Evolutionary conservation across 768 basidiomycete species (phyloP), one percentile per base, ranked within the genome.

Genomic region (Tricholoma sp.): DNA sequence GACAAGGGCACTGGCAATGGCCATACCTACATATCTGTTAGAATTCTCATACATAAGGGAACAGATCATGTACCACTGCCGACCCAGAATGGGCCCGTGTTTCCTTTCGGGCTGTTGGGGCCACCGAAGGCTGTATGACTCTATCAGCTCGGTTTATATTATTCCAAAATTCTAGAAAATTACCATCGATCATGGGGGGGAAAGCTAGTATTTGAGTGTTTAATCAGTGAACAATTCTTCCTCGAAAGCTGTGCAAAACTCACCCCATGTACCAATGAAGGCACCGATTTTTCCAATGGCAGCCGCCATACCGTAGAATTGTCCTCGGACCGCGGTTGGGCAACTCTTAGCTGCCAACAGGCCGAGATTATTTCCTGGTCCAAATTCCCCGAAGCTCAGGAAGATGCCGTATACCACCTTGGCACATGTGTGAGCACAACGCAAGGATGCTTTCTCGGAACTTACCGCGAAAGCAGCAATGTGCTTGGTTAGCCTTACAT

Each of bases 391-490:
- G 55, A 94, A 87, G 65, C 83, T 85, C 64, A 95, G 67, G 81
- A 97, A 97, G 50, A 97, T 83, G 12, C 94, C 95, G 64, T 97
- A 96, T 7, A 97, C 74, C 32, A 95, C 84, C 83, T 85, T 56
- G 45, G 39, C 19, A 39, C 7, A 50, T 6, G 18, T 22, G 54
- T 58, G 19, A 52, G 32, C 46, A 63, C 57, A 46, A 16, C 16
- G 6, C 8, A n/a, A 21, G 1, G 41, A 57, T 6, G 19, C 5
- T 24, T 18, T 14, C 14, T 47, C 24, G 14, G 18, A 24, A 71
- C 81, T 62, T 60, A 86, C 86, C 29, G 89, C 87, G 59, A 91
- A 94, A 6, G 77, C 90, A n/a, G 72, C 89, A 52, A 92, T 78
- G 59, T 90, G 77, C 3, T 74, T 64, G 11, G 80, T 79, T 54